Evolutionary conservation across 176 grass and related monocot genomes (phyloP), one percentile per base, ranked within the genome.

Genomic region (Triticum dicoccoides): DNA sequence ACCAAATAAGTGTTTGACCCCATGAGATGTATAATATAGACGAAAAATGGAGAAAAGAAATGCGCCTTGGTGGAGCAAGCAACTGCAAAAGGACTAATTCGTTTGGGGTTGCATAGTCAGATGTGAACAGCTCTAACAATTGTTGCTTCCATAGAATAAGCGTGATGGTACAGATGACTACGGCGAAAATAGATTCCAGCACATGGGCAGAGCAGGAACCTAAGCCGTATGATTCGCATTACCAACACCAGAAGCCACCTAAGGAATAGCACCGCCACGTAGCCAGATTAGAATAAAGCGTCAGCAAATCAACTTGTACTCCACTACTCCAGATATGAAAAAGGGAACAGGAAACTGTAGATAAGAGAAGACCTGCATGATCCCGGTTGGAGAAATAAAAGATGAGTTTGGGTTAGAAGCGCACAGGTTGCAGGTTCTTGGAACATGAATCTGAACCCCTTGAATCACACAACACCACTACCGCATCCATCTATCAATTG

Each of bases 191-290:
- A 90, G 49, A 83, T 86, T 79, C 89, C 83, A 47, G 67, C 58
- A 87, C 29, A 83, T 68, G 74, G 85, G 75, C 74, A 84, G 34
- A 47, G 35, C 8, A 11, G 80, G 5, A 6, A 62, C 9, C 52
- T 29, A 90, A 23, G 44, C 7, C 23, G 35, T 79, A 65, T 73
- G 21, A 24, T 34, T 83, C 58, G 65, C 33, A 80, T 65, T 27
- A 87, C 73, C 80, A 33, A 76, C 80, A 80, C 85, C 80, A 87
- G 80, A 90, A 87, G 85, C 20, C 75, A 87, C 85, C 79, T 62
- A 68, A 86, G 59, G 42, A 76, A 73, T 35, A 80, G 83, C 33
- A 89, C n/a, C 37, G 23, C 61, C 9, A 12, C 25, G 11, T 37
- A 86, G 30, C 73, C 23, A 25, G 35, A 54, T 51, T 18, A 42